phyloP scores from a whole-genome alignment of 179 eudicot species.

The Nepenthes alata region DNA sequence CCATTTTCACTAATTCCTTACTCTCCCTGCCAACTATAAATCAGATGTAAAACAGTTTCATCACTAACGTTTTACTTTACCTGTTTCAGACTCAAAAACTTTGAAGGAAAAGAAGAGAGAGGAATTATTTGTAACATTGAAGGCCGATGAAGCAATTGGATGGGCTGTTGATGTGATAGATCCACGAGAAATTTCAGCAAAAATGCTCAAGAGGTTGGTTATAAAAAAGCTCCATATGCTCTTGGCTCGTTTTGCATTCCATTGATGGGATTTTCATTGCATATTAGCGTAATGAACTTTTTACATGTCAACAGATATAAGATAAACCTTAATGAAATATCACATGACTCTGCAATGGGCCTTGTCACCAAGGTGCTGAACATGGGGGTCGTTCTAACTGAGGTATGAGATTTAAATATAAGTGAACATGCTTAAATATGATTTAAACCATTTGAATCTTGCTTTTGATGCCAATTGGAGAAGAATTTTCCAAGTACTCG shows the following conservation, averaged over 20 bases:
- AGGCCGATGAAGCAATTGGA: constrained; percentile 71
- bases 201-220: constrained; percentile 81
- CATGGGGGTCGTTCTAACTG: constrained; percentile 77
- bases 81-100: constrained; percentile 75
- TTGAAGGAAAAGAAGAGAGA: constrained; percentile 93
- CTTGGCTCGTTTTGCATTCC: neutral
- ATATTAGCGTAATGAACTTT: neutral
- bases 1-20: neutral
- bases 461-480: no score
- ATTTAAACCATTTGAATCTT: neutral
- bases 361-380: constrained; percentile 59
- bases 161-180: constrained; percentile 96
- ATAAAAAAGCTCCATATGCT: constrained; percentile 7
- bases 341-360: constrained; percentile 87
- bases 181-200: constrained; percentile 85
- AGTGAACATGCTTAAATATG: neutral
- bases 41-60: neutral
- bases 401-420: constrained; percentile 34
- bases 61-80: constrained; percentile 5
- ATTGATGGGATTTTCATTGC: neutral
- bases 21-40: neutral
- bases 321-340: constrained; percentile 90
- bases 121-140: constrained; percentile 75
- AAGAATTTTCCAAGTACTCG: no score
- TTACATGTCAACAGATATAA: constrained; percentile 41